Evolutionary conservation across 257 asterid genomes (phyloP), one percentile per base, ranked within the genome.

Genomic region (Ballota nigra): DNA sequence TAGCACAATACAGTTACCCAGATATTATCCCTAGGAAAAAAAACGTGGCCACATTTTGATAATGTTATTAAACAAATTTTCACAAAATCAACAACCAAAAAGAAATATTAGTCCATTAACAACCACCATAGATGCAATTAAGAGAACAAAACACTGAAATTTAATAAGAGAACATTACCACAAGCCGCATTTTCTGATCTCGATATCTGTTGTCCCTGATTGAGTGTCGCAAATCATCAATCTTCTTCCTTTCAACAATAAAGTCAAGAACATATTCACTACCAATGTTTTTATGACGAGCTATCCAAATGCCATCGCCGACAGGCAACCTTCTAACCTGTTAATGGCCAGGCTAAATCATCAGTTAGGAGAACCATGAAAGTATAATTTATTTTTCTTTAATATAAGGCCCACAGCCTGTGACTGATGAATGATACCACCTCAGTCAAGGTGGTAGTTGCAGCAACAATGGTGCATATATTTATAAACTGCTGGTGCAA

Each of bases 251-350:
- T 84, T 94, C 99, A 77, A 94, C 99, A 68, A 94, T 91, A 61
- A 92, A 92, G 75, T 92, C 98, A 70, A 92, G 99, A 78, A 94
- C 97, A 29, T 85, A 94, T 80, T 94, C 99, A 60, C 72, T 82
- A 40, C 84, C 84, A 10, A 71, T 65, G 74, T 65, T 56, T 77
- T 84, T 91, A 75, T 89, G 94, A 29, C 92, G 96, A 63, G 99
- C 99, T 76, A 94, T 76, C 99, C 99, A 94, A 77, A 94, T 84
- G 74, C 91, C 87, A 83, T 94, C 99, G 67, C 99, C 99, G 66
- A 94, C 89, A 73, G 98, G 98, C 82, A 94, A 81, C 76, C 89
- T 83, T 81, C 97, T 88, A 76, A 94, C 93, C 98, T 92, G 75
- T 57, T 38, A 72, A 66, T 56, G 56, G 33, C 43, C n/a, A 56